Conservation (phyloP, 1,284 basidiomycete species). For the Tilletia indica region DNA sequence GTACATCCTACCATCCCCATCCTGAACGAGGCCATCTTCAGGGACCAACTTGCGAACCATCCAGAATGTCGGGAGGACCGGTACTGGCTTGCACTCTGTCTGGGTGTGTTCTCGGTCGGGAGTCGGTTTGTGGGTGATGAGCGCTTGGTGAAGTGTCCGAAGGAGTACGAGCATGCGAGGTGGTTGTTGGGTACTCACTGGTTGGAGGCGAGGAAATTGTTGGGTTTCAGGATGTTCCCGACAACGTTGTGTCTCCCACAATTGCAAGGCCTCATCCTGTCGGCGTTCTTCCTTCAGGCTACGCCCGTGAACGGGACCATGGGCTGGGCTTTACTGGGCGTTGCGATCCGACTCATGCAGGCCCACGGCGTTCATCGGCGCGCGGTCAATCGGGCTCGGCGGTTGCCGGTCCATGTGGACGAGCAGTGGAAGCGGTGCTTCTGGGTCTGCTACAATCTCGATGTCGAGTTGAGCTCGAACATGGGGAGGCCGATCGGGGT, state of each 20-base stretch:
- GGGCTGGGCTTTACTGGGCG: constrained; percentile 37
- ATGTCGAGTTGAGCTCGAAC: constrained; percentile 34
- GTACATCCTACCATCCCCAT: constrained; percentile 27
- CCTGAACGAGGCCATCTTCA: constrained; percentile 38
- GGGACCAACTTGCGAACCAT: constrained; percentile 29
- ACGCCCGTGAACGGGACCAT: constrained; percentile 31
- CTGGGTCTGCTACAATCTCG: constrained; percentile 43
- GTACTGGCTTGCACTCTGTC: constrained; percentile 33
- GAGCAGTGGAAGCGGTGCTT: constrained; percentile 40
- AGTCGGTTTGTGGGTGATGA: constrained; percentile 33
- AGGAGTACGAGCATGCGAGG: constrained; percentile 23
- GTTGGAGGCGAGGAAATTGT: constrained; percentile 30
- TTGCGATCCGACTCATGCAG: constrained; percentile 35
- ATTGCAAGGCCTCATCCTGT: constrained; percentile 22
- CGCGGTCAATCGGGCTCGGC: constrained; percentile 33
- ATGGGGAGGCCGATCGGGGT: constrained; percentile 44
- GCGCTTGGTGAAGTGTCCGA: constrained; percentile 23
- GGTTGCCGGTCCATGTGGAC: constrained; percentile 32
- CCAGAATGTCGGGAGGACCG: constrained; percentile 31
- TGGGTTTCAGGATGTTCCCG: constrained; percentile 19
- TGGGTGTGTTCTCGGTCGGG: constrained; percentile 39
- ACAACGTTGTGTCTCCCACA: constrained; percentile 1
- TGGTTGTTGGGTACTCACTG: constrained; percentile 29
- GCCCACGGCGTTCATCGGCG: constrained; percentile 43
- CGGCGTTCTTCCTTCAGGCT: constrained; percentile 24